phyloP scores from a whole-genome alignment of 1,284 basidiomycete species.

The Apiotrichum mycotoxinovorans region DNA sequence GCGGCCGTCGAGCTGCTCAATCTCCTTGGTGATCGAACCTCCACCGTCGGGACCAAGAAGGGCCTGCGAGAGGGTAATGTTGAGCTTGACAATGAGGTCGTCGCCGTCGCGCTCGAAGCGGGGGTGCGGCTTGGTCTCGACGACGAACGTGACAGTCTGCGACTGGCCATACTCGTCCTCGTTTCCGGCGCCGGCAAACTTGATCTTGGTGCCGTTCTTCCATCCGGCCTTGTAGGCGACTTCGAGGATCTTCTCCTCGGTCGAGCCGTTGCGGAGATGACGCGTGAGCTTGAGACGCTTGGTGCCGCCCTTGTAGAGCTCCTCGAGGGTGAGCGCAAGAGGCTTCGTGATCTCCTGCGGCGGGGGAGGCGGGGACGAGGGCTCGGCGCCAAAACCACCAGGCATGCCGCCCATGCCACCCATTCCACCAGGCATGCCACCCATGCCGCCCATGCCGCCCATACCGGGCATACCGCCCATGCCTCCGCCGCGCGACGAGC shows the following conservation, averaged over 20 bases:
- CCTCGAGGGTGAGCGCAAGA: constrained; percentile 80
- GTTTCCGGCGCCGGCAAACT: constrained; percentile 82
- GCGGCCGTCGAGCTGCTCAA: constrained; percentile 74
- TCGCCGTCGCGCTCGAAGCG: constrained; percentile 73
- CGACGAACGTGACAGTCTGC: constrained; percentile 76
- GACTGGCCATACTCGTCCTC: constrained; percentile 69
- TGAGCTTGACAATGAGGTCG: constrained; percentile 63
- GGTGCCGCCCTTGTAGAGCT: constrained; percentile 81
- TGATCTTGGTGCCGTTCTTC: constrained; percentile 78
- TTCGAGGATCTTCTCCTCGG: constrained; percentile 87
- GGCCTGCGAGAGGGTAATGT: constrained; percentile 77
- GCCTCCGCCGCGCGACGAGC: constrained; percentile 29
- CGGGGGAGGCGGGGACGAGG: constrained; percentile 47
- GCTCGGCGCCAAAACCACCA: constrained; percentile 47
- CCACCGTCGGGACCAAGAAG: constrained; percentile 56
- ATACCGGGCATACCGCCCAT: constrained; percentile 23
- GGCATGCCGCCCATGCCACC: constrained; percentile 60
- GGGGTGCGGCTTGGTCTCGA: constrained; percentile 83
- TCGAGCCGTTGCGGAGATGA: constrained; percentile 64
- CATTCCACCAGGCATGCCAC: constrained; percentile 53
- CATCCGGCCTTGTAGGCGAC: constrained; percentile 73
- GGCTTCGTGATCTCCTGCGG: constrained; percentile 72
- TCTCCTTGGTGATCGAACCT: constrained; percentile 52
- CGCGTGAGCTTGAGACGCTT: constrained; percentile 89
- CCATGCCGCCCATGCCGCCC: constrained; percentile 33